Evolutionary conservation across 2,329 filamentous ascomycete genomes (phyloP).

Genomic region (Aspergillus awamori): DNA sequence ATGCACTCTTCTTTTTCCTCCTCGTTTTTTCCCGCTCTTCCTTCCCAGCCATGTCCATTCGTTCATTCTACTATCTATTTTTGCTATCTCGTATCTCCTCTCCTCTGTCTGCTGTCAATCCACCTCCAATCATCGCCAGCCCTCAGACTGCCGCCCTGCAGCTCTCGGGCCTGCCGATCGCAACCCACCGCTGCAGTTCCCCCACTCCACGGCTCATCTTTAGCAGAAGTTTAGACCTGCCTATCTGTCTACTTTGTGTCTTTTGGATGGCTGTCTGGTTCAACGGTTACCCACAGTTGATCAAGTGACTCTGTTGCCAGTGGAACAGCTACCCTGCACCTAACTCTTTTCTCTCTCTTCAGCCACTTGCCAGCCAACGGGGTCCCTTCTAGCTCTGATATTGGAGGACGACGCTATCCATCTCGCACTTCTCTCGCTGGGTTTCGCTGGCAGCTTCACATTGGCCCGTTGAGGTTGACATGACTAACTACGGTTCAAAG

Average conservation of each 20-base stretch:
- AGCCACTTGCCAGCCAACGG: background rate
- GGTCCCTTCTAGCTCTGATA: background rate
- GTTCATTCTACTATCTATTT: background rate
- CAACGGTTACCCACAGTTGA: no score
- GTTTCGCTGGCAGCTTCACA: background rate
- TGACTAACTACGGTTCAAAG: background rate
- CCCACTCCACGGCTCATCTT: background rate
- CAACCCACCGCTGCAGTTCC: background rate
- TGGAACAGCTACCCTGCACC: no score
- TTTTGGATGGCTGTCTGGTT: no score
- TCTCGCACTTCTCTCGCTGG: no score
- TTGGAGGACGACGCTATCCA: no score
- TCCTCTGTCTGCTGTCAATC: background rate
- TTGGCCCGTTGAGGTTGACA: background rate
- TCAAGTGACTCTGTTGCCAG: no score
- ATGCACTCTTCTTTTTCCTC: conserved; percentile 37
- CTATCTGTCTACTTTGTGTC: no score
- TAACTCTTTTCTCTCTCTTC: no score
- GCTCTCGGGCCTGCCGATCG: background rate
- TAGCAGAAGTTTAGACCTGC: no score
- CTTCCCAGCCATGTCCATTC: background rate
- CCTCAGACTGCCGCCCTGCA: background rate
- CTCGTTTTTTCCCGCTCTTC: no score
- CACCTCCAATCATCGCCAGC: no score
- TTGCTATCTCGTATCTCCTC: background rate